Evolutionary conservation across 106 monocot genomes (phyloP), one percentile per base, ranked within the genome.

Genomic region (Vanilla planifolia): DNA sequence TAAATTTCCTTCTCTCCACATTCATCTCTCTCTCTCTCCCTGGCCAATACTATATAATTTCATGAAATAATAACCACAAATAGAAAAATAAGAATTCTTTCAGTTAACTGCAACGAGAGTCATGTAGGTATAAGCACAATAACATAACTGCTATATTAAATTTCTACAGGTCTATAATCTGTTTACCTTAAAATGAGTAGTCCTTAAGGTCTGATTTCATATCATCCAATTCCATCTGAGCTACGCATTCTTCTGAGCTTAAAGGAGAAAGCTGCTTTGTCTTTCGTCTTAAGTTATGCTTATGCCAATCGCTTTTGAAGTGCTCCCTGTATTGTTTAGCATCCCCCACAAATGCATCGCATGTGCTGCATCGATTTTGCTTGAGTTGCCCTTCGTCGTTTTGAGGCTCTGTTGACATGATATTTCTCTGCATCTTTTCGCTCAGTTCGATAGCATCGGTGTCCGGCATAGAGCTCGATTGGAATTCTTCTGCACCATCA

Each of bases 291-390:
- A 88, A 64, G 41, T 92, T 92, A 46, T 92, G 98, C 67, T 92
- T 98, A 82, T 92, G 92, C 92, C 91, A 98, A 5, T 88, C 88
- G 16, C 69, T 73, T 62, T 98, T 92, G 63, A 73, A 92, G 62
- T 92, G 91, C 55, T 92, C 98, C 62, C 92, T 87, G 28, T 87
- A 96, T 46, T 84, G 71, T 62, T 71, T 96, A 33, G 79, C 79
- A 70, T 96, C 87, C 26, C 79, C 96, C 33, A 96, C 73, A 58
- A 77, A 23, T 3, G 80, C 81, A 72, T 88, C 71, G 59, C 96
- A 96, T 7, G 91, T 87, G 59, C 66, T 81, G 55, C 96, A 96
- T 68, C 55, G 81, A 33, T 65, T 91, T 70, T 84, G 84, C 72
- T 86, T 86, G 13, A 44, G 50, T 33, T 68, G 66, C 24, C 68